Percentiles rank a stretch among this genome's conserved stretches.
These are phyloP conservation scores for Colletotrichum orchidophilum DNA, from an alignment of 2,329 filamentous ascomycete species.

Conservation along the genomic window DNA sequence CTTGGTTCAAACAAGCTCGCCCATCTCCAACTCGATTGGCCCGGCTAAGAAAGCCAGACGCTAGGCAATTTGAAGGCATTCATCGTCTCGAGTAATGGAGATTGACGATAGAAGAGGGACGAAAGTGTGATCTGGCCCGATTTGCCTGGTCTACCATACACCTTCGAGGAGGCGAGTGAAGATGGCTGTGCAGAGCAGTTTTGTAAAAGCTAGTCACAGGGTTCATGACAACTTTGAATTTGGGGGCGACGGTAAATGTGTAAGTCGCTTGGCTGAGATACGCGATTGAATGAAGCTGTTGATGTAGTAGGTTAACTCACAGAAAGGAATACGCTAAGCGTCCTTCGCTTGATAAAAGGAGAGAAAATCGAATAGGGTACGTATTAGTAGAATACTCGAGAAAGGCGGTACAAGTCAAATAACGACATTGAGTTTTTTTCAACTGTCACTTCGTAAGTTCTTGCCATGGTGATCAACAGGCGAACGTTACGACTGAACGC, in stretches of 20 bases:
- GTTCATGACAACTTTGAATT: neutral
- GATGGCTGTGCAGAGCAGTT: neutral
- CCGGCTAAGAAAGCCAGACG: neutral
- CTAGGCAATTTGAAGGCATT: neutral
- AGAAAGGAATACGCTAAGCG: neutral
- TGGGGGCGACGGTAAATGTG: neutral
- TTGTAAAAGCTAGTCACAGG: neutral
- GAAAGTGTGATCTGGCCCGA: neutral
- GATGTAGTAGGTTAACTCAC: neutral
- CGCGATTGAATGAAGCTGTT: neutral
- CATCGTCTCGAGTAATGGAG: neutral
- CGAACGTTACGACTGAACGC: neutral
- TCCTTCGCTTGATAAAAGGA: too few species aligned
- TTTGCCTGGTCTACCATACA: neutral
- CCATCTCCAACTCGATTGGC: neutral
- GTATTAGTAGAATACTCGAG: neutral
- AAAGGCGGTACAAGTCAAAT: neutral
- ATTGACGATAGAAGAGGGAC: neutral
- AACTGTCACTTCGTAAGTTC: neutral
- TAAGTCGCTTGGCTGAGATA: neutral
- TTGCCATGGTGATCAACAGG: neutral
- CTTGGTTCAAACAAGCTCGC: neutral
- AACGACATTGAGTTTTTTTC: neutral
- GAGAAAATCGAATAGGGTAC: too few species aligned
- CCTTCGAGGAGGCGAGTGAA: neutral